phyloP scores from a whole-genome alignment of 2,329 filamentous ascomycete genomes.

The Trichoderma guizhouense region DNA sequence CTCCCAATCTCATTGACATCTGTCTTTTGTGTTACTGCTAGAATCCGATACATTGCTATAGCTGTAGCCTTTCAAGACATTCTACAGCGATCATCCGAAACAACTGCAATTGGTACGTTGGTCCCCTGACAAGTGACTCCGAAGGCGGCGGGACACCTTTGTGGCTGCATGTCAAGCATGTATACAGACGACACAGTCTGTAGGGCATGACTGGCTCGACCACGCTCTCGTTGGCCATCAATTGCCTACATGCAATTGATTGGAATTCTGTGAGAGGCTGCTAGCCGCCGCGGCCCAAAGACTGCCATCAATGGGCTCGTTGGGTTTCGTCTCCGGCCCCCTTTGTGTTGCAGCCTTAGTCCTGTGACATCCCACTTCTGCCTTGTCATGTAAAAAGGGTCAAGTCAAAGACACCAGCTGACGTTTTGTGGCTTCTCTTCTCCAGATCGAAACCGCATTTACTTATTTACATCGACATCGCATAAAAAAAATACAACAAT shows the following conservation, averaged over 20 bases:
- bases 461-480: not conserved
- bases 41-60: not conserved
- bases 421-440: not conserved
- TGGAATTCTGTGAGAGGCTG: not conserved
- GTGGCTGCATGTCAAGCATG: not conserved
- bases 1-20: not conserved
- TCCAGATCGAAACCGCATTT: not conserved
- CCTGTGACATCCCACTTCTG: constrained; percentile 12
- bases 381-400: not conserved
- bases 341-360: constrained; percentile 13
- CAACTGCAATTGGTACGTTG: constrained; percentile 14
- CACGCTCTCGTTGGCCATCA: not conserved
- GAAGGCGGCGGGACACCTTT: not conserved
- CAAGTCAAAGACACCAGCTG: not conserved
- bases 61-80: not conserved
- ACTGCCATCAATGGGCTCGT: not conserved
- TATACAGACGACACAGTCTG: not conserved
- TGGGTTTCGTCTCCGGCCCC: not conserved
- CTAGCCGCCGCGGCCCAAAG: not conserved
- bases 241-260: not conserved
- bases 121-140: not conserved
- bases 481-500: not conserved
- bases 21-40: not conserved
- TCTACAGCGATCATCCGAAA: not conserved
- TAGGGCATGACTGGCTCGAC: not conserved